Base-by-base conservation (phyloP, 2,329 filamentous ascomycete genomes). In the Aspergillus sp. region DNA sequence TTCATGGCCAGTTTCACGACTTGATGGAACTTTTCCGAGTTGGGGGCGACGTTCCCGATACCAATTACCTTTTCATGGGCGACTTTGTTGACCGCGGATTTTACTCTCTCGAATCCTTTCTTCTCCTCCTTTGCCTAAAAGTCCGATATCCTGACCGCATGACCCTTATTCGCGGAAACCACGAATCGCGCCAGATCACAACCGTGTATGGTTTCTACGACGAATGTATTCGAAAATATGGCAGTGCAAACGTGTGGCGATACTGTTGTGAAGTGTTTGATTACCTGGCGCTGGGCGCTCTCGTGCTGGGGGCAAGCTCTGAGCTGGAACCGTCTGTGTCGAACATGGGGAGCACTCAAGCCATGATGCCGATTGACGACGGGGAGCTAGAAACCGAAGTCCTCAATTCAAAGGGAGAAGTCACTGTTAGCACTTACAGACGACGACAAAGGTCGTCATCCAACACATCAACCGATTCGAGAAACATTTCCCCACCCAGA, bases 141-240 rank as follows among this genome's bases (percentile, higher is more conserved):
- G 91, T 97, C 52, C 86, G 91, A 66, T 97, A 97, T 66, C 93
- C 91, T 46, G 90, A 97, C 69, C 88, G 93, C 58, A 96, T 97
- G 75, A 97, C 93, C 3, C 80, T 97, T 38, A 95, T 97, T 62
- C 82, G 91, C 54, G 91, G 91, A 55, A 95, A 95, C 67, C 90
- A 95, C 74, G 91, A 97, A 71, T 96, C 90, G 41, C 83, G 91
- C 50, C 91, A 97, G 69, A 97, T 97, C 56, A 97, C 91, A 19
- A 95, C 89, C 4, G 91, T 97, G 12, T 97, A 97, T 67, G 91
- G 91, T 53, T 97, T 97, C 74, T 97, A 97, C 74, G 91, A 97
- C 64, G 91, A 97, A 73, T 97, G 91, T 63, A 77, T 96, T 54
- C 80, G 91, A 46, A 97, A 97, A 72, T 97, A 97, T 63, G 91